phyloP scores from a whole-genome alignment of 371 early-diverging fungal species.

The Lichtheimia ramosa region DNA sequence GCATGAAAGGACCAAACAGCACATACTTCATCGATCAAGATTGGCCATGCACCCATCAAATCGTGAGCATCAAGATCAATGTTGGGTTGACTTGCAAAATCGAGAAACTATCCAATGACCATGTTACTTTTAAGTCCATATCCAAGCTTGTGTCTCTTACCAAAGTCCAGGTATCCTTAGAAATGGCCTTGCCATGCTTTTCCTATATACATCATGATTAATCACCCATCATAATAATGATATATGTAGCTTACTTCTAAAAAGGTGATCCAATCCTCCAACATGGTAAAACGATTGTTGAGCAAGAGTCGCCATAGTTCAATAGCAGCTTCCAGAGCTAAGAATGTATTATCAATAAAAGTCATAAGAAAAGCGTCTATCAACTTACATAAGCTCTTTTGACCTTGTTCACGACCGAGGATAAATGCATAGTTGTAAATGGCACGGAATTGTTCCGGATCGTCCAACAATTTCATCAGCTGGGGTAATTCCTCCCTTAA shows the following conservation, averaged over 20 bases:
- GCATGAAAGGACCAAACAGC: not conserved
- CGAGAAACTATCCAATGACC: constrained; percentile 58
- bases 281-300: constrained; percentile 51
- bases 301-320: constrained; percentile 78
- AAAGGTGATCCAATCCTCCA: constrained; percentile 77
- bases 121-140: not conserved
- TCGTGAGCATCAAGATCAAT: constrained; percentile 69
- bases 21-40: constrained; percentile 73
- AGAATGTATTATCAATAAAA: not conserved
- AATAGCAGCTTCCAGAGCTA: constrained; percentile 75
- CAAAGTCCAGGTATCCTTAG: constrained; percentile 85
- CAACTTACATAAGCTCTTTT: constrained; percentile 74
- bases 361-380: not conserved
- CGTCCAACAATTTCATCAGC: constrained; percentile 39
- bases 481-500: constrained; percentile 50
- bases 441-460: constrained; percentile 63
- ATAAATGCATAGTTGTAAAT: constrained; percentile 81
- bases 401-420: constrained; percentile 67
- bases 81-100: constrained; percentile 69
- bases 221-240: too few species aligned
- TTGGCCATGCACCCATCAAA: constrained; percentile 83
- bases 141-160: constrained; percentile 33
- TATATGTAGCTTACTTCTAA: constrained; percentile 59
- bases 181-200: constrained; percentile 77
- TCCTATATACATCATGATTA: constrained; percentile 36